Evolutionary conservation across 179 eudicot species (phyloP), one percentile per base, ranked within the genome.

Genomic region (Nepenthes alata): DNA sequence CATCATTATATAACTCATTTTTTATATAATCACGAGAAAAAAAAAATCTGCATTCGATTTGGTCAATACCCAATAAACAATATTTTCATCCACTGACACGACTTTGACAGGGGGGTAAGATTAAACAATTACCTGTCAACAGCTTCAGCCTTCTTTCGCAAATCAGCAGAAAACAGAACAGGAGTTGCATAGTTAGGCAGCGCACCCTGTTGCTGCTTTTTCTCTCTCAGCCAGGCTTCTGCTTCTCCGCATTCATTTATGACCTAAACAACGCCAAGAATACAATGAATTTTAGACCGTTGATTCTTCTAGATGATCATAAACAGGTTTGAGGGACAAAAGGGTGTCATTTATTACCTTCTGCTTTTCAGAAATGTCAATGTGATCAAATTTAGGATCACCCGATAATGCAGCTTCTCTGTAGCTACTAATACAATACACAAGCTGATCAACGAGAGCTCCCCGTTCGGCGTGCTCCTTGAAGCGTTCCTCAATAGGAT

Each of bases 311-410:
- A 13, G n/a, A 15, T n/a, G 2, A 11, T 11, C 55, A 52, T 5
- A n/a, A n/a, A 41, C 13, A 52, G 16, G 2, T 6, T 52, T 6
- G 15, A 52, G 6, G 55, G 55, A 52, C 15, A 52, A 13, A 50
- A n/a, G 5, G 55, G 6, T 11, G 14, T 1, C 15, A 52, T 5
- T 52, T 52, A n/a, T 25, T 68, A 86, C 98, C 91, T 88, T 91
- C 55, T 91, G 88, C 63, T 78, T 91, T 47, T 91, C 98, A 13
- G 75, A 56, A 15, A 77, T 2, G 47, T 89, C 98, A 57, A 91
- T 89, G 64, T 91, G 98, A 35, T 91, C 98, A 67, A 81, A 91
- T 71, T 84, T 89, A 49, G 90, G 67, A 75, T 91, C 98, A 66
- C 48, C 75, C 0, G 91, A 86, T 72, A 73, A 45, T 47, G 85